Conservation (phyloP, 2,329 filamentous ascomycete species). For the Pseudophaeomoniella oleicola region DNA sequence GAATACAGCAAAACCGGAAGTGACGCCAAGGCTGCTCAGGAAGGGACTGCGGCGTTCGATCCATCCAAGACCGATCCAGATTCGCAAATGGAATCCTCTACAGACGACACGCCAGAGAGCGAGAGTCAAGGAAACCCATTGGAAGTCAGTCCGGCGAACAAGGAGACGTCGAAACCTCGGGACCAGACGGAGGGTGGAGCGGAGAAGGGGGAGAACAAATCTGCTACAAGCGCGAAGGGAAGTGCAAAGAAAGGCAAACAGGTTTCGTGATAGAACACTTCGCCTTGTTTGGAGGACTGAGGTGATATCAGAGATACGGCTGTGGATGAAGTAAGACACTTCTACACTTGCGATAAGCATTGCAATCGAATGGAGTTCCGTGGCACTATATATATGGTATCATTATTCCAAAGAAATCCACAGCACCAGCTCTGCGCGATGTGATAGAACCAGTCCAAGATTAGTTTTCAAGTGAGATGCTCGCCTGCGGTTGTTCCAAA, state of each 20-base stretch:
- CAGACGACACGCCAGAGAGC: conserved; percentile 21
- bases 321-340: no score
- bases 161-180: conserved; percentile 37
- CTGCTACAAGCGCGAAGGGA: conserved; percentile 23
- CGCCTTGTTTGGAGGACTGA: no score
- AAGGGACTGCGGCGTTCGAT: conserved; percentile 52
- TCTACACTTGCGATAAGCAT: no score
- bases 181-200: conserved; percentile 27
- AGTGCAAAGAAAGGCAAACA: conserved; percentile 19
- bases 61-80: conserved; percentile 54
- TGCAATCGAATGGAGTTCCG: no score
- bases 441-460: no score
- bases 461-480: no score
- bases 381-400: no score
- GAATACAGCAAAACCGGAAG: conserved; percentile 57
- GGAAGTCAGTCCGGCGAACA: conserved; percentile 47
- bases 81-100: conserved; percentile 26
- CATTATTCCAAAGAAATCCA: no score
- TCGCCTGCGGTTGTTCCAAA: no score
- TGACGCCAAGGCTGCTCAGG: conserved; percentile 43
- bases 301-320: no score
- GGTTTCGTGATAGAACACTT: conserved; percentile 9
- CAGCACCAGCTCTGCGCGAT: no score
- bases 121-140: conserved; percentile 34
- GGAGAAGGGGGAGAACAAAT: conserved; percentile 22